Evolutionary conservation across 352 stramenopile species (phyloP).

Genomic region (Blastocystis sp.): DNA sequence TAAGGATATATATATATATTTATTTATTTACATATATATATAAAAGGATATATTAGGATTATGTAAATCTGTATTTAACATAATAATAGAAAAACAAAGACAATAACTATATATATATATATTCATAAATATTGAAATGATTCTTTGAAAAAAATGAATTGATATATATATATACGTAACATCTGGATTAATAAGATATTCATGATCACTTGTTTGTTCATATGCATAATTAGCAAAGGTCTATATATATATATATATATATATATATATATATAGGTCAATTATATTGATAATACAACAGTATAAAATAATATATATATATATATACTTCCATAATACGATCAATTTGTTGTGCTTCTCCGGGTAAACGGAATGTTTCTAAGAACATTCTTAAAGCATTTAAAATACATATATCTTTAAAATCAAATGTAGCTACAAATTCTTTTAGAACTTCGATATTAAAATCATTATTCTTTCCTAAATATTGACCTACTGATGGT

Average conservation of each 20-base stretch:
- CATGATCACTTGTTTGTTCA: slow-evolving; percentile 25
- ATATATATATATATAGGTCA: too few species aligned
- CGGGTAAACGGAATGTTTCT: slow-evolving; percentile 72
- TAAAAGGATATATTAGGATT: slow-evolving; percentile 51
- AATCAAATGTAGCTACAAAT: slow-evolving; percentile 72
- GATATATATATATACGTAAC: too few species aligned
- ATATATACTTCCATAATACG: slow-evolving; percentile 49
- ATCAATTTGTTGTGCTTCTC: slow-evolving; percentile 92
- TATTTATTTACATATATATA: not conserved
- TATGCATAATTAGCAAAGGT: slow-evolving; percentile 22
- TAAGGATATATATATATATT: slow-evolving; percentile 46
- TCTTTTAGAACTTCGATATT: slow-evolving; percentile 55
- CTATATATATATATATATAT: not conserved
- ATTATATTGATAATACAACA: too few species aligned
- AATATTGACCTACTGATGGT: slow-evolving; percentile 74
- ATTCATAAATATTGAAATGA: too few species aligned
- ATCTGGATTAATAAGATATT: slow-evolving; percentile 33
- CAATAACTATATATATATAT: too few species aligned
- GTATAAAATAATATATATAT: not conserved
- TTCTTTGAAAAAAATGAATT: too few species aligned
- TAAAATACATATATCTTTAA: slow-evolving; percentile 60
- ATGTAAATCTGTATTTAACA: slow-evolving; percentile 67
- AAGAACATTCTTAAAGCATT: slow-evolving; percentile 71
- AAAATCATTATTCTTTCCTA: slow-evolving; percentile 74
- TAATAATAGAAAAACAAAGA: slow-evolving; percentile 60